Evolutionary conservation across 1,284 basidiomycete genomes (phyloP).

Genomic region (Tilletia setariae): DNA sequence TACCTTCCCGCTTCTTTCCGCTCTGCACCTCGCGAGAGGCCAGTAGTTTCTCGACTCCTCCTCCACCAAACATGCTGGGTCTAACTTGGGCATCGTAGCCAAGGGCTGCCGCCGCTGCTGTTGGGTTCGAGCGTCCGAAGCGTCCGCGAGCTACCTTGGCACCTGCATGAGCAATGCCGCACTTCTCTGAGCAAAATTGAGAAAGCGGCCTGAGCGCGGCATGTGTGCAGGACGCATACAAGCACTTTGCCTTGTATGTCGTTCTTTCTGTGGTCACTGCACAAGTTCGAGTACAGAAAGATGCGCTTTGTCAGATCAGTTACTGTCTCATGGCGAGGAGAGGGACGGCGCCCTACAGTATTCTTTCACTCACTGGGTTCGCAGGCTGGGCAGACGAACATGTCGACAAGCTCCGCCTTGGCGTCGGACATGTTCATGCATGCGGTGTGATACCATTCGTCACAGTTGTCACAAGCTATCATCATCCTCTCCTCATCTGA

Average conservation of each 20-base stretch:
- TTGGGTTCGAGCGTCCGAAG: slow-evolving; percentile 7
- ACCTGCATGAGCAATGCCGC: slow-evolving; percentile 30
- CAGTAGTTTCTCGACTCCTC: slow-evolving; percentile 16
- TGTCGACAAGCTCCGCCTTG: slow-evolving; percentile 37
- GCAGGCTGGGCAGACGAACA: slow-evolving; percentile 42
- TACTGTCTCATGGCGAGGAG: not conserved
- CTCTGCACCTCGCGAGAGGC: slow-evolving; percentile 7
- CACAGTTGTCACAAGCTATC: slow-evolving; percentile 48
- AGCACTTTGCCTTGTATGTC: slow-evolving; percentile 37
- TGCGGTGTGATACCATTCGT: slow-evolving; percentile 46
- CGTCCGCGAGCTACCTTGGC: slow-evolving; percentile 17
- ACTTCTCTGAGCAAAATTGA: slow-evolving; percentile 42
- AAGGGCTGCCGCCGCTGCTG: not conserved
- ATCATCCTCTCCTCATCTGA: slow-evolving; percentile 43
- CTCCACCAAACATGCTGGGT: slow-evolving; percentile 15
- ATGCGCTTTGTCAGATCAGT: not conserved
- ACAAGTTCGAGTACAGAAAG: not conserved
- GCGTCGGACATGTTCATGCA: slow-evolving; percentile 39
- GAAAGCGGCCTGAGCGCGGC: slow-evolving; percentile 37
- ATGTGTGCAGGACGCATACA: slow-evolving; percentile 26
- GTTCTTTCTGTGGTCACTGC: slow-evolving; percentile 26
- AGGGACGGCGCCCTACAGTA: no score
- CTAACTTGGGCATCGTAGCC: not conserved
- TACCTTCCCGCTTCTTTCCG: slow-evolving; percentile 18
- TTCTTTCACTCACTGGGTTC: slow-evolving; percentile 21